Conservation (phyloP, 805 yeast species). For the Hemisphaericaspora nanyangensis region DNA sequence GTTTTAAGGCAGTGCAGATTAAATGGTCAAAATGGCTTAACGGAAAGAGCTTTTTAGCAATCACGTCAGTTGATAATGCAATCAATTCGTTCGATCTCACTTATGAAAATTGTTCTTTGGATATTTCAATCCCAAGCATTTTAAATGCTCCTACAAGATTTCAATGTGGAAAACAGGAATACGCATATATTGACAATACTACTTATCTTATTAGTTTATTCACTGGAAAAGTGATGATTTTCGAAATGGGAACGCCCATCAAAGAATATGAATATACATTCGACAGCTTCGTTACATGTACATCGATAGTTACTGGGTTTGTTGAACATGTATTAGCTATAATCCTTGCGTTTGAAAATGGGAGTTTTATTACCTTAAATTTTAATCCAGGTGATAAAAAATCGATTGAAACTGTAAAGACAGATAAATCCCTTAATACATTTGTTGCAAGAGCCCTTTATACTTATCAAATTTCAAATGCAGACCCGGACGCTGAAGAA, state of each 20-base stretch:
- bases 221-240: slow-evolving; percentile 6
- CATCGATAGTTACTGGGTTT: slow-evolving; percentile 7
- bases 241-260: background rate
- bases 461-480: slow-evolving; percentile 18
- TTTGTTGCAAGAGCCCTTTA: slow-evolving; percentile 19
- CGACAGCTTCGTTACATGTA: slow-evolving; percentile 5
- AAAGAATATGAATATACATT: background rate
- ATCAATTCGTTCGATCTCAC: background rate
- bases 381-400: slow-evolving; percentile 4
- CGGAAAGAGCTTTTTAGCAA: slow-evolving; percentile 2
- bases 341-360: slow-evolving; percentile 17
- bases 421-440: slow-evolving; percentile 10
- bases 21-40: slow-evolving; percentile 12
- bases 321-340: slow-evolving; percentile 5
- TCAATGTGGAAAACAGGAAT: slow-evolving; percentile 4
- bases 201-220: slow-evolving; percentile 3
- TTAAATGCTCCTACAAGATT: slow-evolving; percentile 4
- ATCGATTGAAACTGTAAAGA: background rate
- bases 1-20: slow-evolving; percentile 8
- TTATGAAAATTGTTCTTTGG: background rate
- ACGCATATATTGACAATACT: background rate
- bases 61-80: slow-evolving; percentile 6
- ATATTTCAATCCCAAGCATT: background rate
- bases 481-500: slow-evolving; percentile 7
- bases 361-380: slow-evolving; percentile 14